These are phyloP conservation scores for Sanghuangporus weigelae DNA, from an alignment of 1,284 basidiomycete species.

Conservation along the genomic window DNA sequence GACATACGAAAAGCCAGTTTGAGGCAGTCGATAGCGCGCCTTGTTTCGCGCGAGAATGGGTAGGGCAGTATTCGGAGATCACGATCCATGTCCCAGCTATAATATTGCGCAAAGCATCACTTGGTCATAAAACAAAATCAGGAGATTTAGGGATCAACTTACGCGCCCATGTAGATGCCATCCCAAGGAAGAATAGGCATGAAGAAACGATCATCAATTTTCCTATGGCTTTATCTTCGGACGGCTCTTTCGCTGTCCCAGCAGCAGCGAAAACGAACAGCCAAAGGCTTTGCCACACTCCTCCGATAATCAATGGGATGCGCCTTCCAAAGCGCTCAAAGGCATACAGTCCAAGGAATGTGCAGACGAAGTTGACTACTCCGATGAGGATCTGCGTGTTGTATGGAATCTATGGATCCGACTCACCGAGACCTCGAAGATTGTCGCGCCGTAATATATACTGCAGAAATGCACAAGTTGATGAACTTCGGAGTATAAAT, in stretches of 20 bases:
- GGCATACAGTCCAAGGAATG: conserved; percentile 36
- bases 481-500: too few relatives aligned
- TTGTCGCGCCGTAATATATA: conserved; percentile 68
- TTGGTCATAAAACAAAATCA: background rate
- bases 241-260: conserved; percentile 60
- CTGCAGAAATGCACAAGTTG: conserved; percentile 41
- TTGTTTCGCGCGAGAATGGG: conserved; percentile 71
- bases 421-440: conserved; percentile 69
- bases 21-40: conserved; percentile 66
- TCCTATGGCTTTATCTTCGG: conserved; percentile 42
- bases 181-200: conserved; percentile 75
- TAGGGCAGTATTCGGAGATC: conserved; percentile 75
- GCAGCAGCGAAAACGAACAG: conserved; percentile 77
- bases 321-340: conserved; percentile 40
- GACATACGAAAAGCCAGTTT: conserved; percentile 52
- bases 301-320: conserved; percentile 59
- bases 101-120: background rate
- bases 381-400: conserved; percentile 72
- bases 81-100: conserved; percentile 64
- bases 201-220: conserved; percentile 74
- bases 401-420: too few relatives aligned
- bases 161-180: conserved; percentile 72
- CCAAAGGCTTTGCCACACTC: conserved; percentile 72
- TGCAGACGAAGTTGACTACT: conserved; percentile 65
- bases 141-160: conserved; percentile 18